These are phyloP conservation scores for Verticillium nonalfalfae DNA, from an alignment of 2,329 filamentous ascomycete species.

Conservation along the genomic window DNA sequence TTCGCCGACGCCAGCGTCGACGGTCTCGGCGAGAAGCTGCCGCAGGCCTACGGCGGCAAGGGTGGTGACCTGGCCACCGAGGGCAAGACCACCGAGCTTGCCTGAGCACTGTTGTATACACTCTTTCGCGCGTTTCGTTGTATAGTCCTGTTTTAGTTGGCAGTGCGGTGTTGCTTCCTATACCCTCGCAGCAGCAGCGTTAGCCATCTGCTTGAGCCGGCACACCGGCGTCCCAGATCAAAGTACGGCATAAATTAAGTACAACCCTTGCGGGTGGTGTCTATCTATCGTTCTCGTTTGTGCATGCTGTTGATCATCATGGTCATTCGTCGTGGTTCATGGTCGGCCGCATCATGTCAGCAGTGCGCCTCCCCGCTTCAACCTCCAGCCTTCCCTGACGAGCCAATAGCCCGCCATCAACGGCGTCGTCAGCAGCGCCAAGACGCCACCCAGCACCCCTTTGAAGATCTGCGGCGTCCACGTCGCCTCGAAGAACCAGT, in stretches of 20 bases:
- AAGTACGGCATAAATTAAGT: not conserved
- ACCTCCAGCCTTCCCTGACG: conserved; percentile 39
- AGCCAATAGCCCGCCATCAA: conserved; percentile 44
- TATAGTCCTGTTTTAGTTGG: not conserved
- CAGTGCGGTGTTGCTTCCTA: not conserved
- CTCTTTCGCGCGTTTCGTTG: too few species aligned
- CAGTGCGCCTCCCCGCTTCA: not conserved
- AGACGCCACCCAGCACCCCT: conserved; percentile 36
- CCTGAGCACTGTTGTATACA: not conserved
- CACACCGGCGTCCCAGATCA: not conserved
- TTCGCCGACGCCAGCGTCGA: conserved; percentile 25
- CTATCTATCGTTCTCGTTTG: not conserved
- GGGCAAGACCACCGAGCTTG: not conserved
- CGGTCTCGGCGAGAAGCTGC: conserved; percentile 3
- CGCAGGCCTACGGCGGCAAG: conserved; percentile 1
- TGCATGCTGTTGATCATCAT: not conserved
- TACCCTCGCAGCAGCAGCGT: not conserved
- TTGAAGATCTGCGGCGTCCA: conserved; percentile 47
- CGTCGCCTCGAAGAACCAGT: conserved; percentile 33
- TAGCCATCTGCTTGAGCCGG: not conserved
- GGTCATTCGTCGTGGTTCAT: too few species aligned
- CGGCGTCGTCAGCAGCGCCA: conserved; percentile 40
- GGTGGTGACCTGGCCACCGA: not conserved
- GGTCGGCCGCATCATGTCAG: not conserved
- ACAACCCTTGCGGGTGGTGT: not conserved